These are phyloP conservation scores for Lenwebbia sp. DNA, from an alignment of 345 rosid genomes.

Conservation along the genomic window DNA sequence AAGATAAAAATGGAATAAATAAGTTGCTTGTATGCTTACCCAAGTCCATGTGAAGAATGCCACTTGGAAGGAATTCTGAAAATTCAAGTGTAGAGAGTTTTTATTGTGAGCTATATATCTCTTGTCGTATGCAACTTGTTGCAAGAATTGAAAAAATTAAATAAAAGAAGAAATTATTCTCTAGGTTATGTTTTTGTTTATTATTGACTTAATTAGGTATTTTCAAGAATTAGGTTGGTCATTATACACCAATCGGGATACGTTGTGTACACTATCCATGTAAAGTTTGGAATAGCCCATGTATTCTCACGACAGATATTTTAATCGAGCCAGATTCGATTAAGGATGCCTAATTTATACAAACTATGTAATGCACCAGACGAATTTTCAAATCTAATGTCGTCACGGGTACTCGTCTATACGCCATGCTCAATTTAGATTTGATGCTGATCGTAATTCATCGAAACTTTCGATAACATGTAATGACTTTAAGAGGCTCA, in stretches of 20 bases:
- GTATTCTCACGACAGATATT: not conserved
- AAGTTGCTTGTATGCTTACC: conserved; percentile 23
- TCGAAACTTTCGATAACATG: not conserved
- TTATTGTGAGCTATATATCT: not conserved
- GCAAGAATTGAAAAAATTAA: too few relatives aligned
- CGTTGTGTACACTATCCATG: not conserved
- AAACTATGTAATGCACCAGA: not conserved
- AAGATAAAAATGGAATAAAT: not conserved
- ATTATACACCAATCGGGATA: not conserved
- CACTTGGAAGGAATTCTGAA: conserved; percentile 81
- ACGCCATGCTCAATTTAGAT: not conserved
- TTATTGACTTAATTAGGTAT: not conserved
- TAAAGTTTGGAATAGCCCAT: not conserved
- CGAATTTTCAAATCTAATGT: not conserved
- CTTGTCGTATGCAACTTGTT: too few relatives aligned
- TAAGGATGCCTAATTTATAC: not conserved
- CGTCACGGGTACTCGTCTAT: not conserved
- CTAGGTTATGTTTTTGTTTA: not conserved
- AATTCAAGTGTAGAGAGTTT: not conserved
- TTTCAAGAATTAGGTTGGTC: not conserved
- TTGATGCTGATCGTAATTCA: not conserved
- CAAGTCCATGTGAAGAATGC: conserved; percentile 91
- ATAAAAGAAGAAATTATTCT: not conserved
- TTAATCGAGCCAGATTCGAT: not conserved
- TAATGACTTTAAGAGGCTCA: not conserved